Percentiles rank a stretch among this genome's conserved stretches.
Evolutionary conservation across 768 basidiomycete species (phyloP).

Genomic region (Hygrophoropsis aurantiaca): DNA sequence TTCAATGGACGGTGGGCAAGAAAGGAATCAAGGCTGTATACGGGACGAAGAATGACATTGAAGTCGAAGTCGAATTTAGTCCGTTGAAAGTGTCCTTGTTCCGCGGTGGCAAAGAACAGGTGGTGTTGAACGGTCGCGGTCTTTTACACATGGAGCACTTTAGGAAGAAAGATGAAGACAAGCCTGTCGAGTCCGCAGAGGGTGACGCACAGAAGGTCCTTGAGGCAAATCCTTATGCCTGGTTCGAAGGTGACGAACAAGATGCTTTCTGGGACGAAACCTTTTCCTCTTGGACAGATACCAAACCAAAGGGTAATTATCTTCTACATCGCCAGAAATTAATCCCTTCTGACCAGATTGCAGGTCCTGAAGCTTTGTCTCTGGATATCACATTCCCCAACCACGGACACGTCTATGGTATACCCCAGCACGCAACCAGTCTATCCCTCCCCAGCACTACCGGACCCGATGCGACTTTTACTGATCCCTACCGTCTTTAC

Average conservation of each 20-base stretch:
- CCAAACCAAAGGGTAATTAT: constrained; percentile 87
- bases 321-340: neutral
- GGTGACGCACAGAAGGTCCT: constrained; percentile 49
- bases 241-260: constrained; percentile 89
- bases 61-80: constrained; percentile 68
- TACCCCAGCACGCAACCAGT: constrained; percentile 93
- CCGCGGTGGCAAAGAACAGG: constrained; percentile 75
- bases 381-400: constrained; percentile 93
- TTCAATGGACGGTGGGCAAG: constrained; percentile 68
- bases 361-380: constrained; percentile 93
- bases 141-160: constrained; percentile 99
- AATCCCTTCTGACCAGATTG: constrained; percentile 1
- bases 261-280: constrained; percentile 89
- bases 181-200: constrained; percentile 39
- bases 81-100: constrained; percentile 77
- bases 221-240: constrained; percentile 54
- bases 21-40: constrained; percentile 63
- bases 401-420: constrained; percentile 90
- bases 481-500: constrained; percentile 92
- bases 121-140: constrained; percentile 86
- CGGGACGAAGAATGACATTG: constrained; percentile 59
- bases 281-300: constrained; percentile 85
- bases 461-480: constrained; percentile 72
- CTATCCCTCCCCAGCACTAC: constrained; percentile 87
- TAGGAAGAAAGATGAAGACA: constrained; percentile 56